Percentiles rank a stretch among this genome's conserved stretches.
Evolutionary conservation across 2,329 filamentous ascomycete species (phyloP).

Genomic region (Thielaviopsis punctulata): DNA sequence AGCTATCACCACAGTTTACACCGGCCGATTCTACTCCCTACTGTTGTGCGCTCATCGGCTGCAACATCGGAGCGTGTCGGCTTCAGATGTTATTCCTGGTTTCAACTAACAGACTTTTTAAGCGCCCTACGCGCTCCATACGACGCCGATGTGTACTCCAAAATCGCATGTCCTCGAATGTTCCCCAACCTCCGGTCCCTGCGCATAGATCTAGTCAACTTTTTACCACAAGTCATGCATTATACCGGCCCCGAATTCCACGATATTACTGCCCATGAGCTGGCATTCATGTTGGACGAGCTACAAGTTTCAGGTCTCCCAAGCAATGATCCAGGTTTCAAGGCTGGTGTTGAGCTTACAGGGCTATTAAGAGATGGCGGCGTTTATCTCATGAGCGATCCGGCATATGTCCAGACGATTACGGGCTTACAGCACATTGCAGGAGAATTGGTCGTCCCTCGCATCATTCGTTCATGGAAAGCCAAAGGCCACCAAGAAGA

Average conservation of each 20-base stretch:
- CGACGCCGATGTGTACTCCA: conserved; percentile 16
- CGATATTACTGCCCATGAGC: conserved; percentile 34
- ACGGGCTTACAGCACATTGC: conserved; percentile 24
- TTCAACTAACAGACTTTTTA: conserved; percentile 35
- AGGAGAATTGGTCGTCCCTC: conserved; percentile 24
- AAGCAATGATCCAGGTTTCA: conserved; percentile 29
- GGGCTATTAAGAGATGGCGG: conserved; percentile 37
- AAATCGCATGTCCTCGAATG: conserved; percentile 21
- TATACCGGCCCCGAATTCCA: conserved; percentile 31
- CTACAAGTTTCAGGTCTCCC: conserved; percentile 35
- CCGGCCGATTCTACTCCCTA: conserved; percentile 24
- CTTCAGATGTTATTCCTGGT: conserved; percentile 38
- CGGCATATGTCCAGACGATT: conserved; percentile 26
- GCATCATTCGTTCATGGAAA: conserved; percentile 29
- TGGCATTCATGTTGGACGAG: conserved; percentile 35
- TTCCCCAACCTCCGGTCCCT: conserved; percentile 30
- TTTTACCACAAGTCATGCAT: conserved; percentile 28
- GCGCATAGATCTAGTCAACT: conserved; percentile 38
- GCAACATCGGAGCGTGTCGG: conserved; percentile 30
- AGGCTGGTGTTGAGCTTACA: conserved; percentile 29
- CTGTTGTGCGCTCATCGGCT: conserved; percentile 27
- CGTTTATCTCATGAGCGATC: conserved; percentile 29
- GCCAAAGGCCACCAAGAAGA: background rate
- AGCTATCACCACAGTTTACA: conserved; percentile 27
- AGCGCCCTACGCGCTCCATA: conserved; percentile 33